Evolutionary conservation across 257 asterid species (phyloP), one percentile per base, ranked within the genome.

Genomic region (Buddleja alternifolia): DNA sequence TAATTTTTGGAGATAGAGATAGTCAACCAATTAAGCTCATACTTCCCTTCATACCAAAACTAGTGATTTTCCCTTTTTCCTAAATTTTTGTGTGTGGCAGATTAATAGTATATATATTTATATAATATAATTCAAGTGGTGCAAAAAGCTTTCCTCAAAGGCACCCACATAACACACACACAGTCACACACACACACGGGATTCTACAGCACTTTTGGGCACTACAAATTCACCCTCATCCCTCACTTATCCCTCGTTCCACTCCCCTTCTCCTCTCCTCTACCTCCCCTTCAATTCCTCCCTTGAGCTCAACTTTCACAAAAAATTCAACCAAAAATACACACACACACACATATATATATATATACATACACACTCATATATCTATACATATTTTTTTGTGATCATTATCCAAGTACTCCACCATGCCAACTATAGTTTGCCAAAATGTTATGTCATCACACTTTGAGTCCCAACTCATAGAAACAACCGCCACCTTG

Each of bases 41-140:
- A 1, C 0, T 36, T 63, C 41, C 16, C 47, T 34, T 34, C n/a
- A 58, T 67, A 60, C 60, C 56, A 46, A n/a, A 16, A 64, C 16
- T 48, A n/a, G 67, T 37, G 44, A 69, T 7, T 60, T 34, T 7
- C 51, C 60, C 48, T 46, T 32, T 46, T 62, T 21, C 25, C 23
- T 7, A 37, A 64, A 5, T 41, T 39, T 52, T 48, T 5, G 19
- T 52, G 52, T 70, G 81, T 77, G 80, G 78, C 63, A 51, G 62
- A 72, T 69, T 65, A 67, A 74, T 73, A 73, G 44, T 58, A 29
- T 29, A 1, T 70, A 44, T 71, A n/a, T n/a, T n/a, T n/a, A n/a
- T n/a, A n/a, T n/a, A n/a, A n/a, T n/a, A 82, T 52, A 73, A 69
- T 73, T 70, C 89, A 90, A 87, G 88, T 90, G 95, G 90, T 63